These are phyloP conservation scores for Amyloporia xantha DNA, from an alignment of 768 basidiomycete species.

Conservation along the genomic window DNA sequence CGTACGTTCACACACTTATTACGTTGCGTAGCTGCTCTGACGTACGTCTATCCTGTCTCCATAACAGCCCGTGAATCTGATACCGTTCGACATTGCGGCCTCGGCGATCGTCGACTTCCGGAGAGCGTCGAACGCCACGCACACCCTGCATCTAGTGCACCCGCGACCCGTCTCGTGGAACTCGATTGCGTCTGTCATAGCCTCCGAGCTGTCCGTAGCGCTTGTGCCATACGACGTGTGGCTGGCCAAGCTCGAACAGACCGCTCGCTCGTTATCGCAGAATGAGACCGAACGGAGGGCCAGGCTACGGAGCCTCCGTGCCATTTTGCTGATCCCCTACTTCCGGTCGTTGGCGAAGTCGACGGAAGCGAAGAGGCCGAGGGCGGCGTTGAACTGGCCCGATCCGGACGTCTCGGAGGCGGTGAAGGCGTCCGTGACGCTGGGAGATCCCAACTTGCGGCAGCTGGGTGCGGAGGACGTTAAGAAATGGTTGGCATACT, in stretches of 20 bases:
- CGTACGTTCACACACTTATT: not conserved
- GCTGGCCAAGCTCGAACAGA: conserved; percentile 6
- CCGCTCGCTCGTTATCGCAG: not conserved
- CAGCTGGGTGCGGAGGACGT: conserved; percentile 3
- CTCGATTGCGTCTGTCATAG: conserved; percentile 7
- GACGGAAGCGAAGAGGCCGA: not conserved
- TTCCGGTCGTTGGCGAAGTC: not conserved
- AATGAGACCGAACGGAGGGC: not conserved
- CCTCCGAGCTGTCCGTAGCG: conserved; percentile 13
- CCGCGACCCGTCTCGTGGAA: conserved; percentile 31
- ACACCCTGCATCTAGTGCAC: conserved; percentile 32
- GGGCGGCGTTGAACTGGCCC: not conserved
- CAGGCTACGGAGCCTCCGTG: not conserved
- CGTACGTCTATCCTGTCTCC: not conserved
- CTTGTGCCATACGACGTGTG: conserved; percentile 23
- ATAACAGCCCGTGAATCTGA: conserved; percentile 33
- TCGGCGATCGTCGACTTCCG: conserved; percentile 25
- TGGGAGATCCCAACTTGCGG: not conserved
- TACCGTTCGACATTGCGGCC: conserved; percentile 35
- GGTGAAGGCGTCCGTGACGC: not conserved
- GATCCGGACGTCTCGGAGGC: not conserved
- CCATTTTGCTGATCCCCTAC: not conserved
- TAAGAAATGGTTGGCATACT: not conserved
- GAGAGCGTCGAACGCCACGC: conserved; percentile 10
- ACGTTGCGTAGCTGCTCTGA: too few species aligned